Base-by-base conservation (phyloP, 495 filamentous ascomycete species). In the Neurospora tetrasperma region DNA sequence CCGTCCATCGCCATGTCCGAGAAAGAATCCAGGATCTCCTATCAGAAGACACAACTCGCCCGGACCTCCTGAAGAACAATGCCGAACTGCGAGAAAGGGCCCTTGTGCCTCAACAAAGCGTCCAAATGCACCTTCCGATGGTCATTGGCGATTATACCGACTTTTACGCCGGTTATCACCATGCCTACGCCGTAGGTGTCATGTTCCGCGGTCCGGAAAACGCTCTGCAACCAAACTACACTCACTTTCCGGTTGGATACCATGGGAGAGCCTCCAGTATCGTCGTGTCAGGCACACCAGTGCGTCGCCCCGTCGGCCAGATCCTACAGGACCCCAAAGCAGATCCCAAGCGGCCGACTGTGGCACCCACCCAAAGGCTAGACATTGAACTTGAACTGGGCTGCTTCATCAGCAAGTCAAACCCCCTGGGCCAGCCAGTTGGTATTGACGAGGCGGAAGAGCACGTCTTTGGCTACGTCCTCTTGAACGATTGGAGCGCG, bases 401-500 rank as follows among this genome's bases (percentile, higher is more conserved):
- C 0, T 91, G 89, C 48, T 96, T 98, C 76, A 85, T 98, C 35
- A 89, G 88, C 77, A 88, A 80, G 44, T 83, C 85, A 11, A 96
- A 91, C 76, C 79, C 85, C 4, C 82, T 94, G 76, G 93, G 94
- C 20, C 84, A 88, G 73, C 83, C 86, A 0, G 85, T 94, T 23
- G 77, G 80, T 5, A 85, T 96, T 23, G 69, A 76, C 76, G 77
- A 88, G 39, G 94, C 94, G 0, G 89, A 91, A 70, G 89, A 95
- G 46, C 84, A 88, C 76, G 87, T 98, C 44, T 97, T 97, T 81
- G 94, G 94, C 6, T 84, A 94, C 39, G 94, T 97, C 3, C 83
- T 98, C 69, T 87, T 98, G 85, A 98, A 98, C 80, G 94, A 98
- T 81, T 98, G 94, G 94, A 94, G 90, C 74, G 94, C 94, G 11